These are phyloP conservation scores for Mucor mucedo DNA, from an alignment of 371 early-diverging fungal genomes.

Conservation along the genomic window DNA sequence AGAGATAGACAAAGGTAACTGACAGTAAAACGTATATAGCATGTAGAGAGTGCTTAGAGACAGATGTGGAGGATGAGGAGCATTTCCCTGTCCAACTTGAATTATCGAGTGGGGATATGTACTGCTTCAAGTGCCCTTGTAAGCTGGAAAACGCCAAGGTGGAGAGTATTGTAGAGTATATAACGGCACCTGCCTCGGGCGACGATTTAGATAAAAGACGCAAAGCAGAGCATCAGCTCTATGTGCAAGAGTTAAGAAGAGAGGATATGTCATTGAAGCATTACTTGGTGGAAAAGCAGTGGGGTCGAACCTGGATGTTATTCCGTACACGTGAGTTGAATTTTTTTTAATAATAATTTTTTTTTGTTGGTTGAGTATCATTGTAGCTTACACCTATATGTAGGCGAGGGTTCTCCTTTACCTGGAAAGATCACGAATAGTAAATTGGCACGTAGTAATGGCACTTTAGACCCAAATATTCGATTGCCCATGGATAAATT, in stretches of 20 bases:
- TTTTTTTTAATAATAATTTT: neutral
- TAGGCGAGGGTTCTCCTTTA: slow-evolving; percentile 49
- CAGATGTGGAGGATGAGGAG: slow-evolving; percentile 9
- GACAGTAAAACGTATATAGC: slow-evolving; percentile 6
- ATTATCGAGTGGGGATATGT: slow-evolving; percentile 26
- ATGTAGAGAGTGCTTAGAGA: slow-evolving; percentile 31
- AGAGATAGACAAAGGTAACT: neutral
- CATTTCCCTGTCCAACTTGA: slow-evolving; percentile 39
- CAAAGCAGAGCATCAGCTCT: slow-evolving; percentile 45
- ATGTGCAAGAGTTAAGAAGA: slow-evolving; percentile 50
- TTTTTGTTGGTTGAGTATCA: neutral
- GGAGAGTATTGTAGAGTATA: slow-evolving; percentile 4
- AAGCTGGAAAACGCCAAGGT: neutral
- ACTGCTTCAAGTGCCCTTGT: slow-evolving; percentile 35
- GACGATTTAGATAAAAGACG: slow-evolving; percentile 47
- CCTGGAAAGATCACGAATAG: slow-evolving; percentile 44
- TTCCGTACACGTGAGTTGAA: slow-evolving; percentile 51
- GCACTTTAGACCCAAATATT: slow-evolving; percentile 47
- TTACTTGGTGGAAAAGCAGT: slow-evolving; percentile 48
- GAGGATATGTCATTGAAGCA: slow-evolving; percentile 49
- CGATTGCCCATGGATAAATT: slow-evolving; percentile 51
- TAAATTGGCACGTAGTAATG: slow-evolving; percentile 43
- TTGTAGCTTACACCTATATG: neutral
- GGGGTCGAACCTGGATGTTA: slow-evolving; percentile 53
- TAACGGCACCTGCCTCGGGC: slow-evolving; percentile 27